phyloP scores from a whole-genome alignment of 2,329 filamentous ascomycete species.

The Periconia macrospinosa region DNA sequence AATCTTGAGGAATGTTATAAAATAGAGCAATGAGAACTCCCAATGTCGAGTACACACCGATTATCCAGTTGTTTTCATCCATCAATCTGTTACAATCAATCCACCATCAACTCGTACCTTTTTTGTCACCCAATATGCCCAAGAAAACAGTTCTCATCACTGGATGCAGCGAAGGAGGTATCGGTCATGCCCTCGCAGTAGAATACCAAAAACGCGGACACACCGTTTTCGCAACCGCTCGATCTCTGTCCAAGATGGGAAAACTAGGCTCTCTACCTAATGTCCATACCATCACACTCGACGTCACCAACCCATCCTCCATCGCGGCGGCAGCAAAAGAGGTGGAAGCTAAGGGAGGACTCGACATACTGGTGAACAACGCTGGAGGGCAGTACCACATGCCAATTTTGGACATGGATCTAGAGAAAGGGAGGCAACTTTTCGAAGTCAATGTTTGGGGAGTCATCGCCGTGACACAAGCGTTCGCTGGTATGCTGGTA shows the following conservation, averaged over 20 bases:
- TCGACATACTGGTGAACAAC: constrained; percentile 46
- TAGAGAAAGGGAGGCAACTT: constrained; percentile 11
- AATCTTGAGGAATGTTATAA: too few relatives aligned
- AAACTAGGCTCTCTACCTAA: constrained; percentile 12
- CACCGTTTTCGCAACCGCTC: constrained; percentile 16
- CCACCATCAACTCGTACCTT: background rate
- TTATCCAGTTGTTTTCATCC: too few relatives aligned
- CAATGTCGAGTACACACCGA: too few relatives aligned
- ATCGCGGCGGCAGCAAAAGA: constrained; percentile 7
- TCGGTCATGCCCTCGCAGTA: constrained; percentile 58
- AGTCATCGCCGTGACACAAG: constrained; percentile 40
- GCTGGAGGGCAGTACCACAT: constrained; percentile 40
- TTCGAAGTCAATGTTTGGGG: constrained; percentile 47
- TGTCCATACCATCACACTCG: constrained; percentile 20
- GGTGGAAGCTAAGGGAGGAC: constrained; percentile 7
- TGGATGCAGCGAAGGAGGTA: constrained; percentile 44
- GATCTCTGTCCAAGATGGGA: background rate
- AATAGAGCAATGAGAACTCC: too few relatives aligned
- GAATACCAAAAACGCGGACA: constrained; percentile 51
- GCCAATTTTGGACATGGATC: constrained; percentile 34
- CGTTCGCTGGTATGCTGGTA: constrained; percentile 32
- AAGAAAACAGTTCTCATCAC: constrained; percentile 7
- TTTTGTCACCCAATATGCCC: background rate
- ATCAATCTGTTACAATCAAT: too few relatives aligned
- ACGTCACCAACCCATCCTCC: constrained; percentile 7